These are phyloP conservation scores for Solioccasus polychromus DNA, from an alignment of 768 basidiomycete species.

Conservation along the genomic window DNA sequence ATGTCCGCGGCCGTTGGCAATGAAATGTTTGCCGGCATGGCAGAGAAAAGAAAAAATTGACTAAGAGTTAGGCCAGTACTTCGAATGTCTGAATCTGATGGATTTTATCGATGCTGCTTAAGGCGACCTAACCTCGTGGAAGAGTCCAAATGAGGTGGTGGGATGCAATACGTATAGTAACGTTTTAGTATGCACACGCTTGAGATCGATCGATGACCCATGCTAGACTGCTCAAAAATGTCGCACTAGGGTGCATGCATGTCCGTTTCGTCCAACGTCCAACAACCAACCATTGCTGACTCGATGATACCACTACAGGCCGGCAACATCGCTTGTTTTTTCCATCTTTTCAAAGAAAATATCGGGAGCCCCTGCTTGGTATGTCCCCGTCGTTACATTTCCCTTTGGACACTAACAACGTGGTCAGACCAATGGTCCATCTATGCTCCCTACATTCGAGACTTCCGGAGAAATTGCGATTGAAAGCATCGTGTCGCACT, in stretches of 20 bases:
- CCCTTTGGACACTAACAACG: constrained; percentile 1
- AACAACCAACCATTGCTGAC: constrained; percentile 1
- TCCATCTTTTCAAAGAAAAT: constrained; percentile 64
- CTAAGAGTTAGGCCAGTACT: too few species aligned
- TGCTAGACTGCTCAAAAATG: constrained; percentile 13
- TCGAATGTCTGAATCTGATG: too few species aligned
- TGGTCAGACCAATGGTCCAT: constrained; percentile 63
- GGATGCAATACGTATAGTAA: too few species aligned
- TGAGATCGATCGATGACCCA: too few species aligned
- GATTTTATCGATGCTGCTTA: too few species aligned
- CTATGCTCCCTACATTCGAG: constrained; percentile 78
- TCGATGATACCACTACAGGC: constrained; percentile 36
- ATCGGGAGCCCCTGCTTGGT: constrained; percentile 57
- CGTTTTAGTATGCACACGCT: too few species aligned
- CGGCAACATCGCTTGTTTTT: constrained; percentile 51
- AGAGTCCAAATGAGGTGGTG: too few species aligned
- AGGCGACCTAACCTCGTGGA: too few species aligned
- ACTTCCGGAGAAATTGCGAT: constrained; percentile 56
- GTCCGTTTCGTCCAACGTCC: constrained; percentile 10
- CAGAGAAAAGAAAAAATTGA: background rate
- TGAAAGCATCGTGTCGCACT: constrained; percentile 57
- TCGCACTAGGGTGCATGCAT: constrained; percentile 27
- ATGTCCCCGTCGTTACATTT: constrained; percentile 13
- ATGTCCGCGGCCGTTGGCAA: constrained; percentile 27
- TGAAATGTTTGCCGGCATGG: constrained; percentile 18